Evolutionary conservation across 805 yeast species (phyloP).

Genomic region (Lipomyces sp.): DNA sequence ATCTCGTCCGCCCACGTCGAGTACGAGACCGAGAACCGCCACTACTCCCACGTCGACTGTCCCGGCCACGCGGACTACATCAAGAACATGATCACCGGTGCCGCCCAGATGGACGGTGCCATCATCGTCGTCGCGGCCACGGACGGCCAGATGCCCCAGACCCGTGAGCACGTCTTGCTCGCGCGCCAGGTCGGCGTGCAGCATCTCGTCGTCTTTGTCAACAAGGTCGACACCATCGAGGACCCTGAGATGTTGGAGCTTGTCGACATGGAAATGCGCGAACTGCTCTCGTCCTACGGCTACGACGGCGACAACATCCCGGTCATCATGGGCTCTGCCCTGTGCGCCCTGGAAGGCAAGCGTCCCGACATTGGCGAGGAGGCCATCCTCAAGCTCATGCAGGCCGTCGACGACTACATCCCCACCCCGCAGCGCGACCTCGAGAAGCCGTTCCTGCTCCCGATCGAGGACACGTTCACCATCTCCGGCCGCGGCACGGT

Average conservation of each 20-base stretch:
- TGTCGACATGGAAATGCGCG: slow-evolving; percentile 99
- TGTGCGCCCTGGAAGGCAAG: slow-evolving; percentile 87
- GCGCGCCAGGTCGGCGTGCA: slow-evolving; percentile 99
- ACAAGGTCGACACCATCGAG: slow-evolving; percentile 96
- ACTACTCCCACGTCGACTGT: slow-evolving; percentile 96
- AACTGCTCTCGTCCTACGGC: slow-evolving; percentile 82
- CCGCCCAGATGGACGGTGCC: slow-evolving; percentile 99
- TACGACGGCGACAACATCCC: slow-evolving; percentile 98
- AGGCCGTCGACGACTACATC: slow-evolving; percentile 87
- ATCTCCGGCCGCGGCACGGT: slow-evolving; percentile 99
- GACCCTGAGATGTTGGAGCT: slow-evolving; percentile 99
- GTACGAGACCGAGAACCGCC: slow-evolving; percentile 91
- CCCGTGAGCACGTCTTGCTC: slow-evolving; percentile 95
- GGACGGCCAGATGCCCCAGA: slow-evolving; percentile 99
- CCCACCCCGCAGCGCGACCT: slow-evolving; percentile 97
- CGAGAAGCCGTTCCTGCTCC: slow-evolving; percentile 94
- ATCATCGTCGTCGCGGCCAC: slow-evolving; percentile 98
- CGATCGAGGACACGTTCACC: slow-evolving; percentile 95
- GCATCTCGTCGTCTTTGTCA: slow-evolving; percentile 93
- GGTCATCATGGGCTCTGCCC: slow-evolving; percentile 96
- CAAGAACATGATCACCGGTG: slow-evolving; percentile 99
- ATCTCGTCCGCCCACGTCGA: slow-evolving; percentile 97
- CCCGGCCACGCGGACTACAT: slow-evolving; percentile 99
- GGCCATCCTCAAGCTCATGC: slow-evolving; percentile 74
- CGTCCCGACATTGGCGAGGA: slow-evolving; percentile 89